Evolutionary conservation across 225 moss, liverwort and hornwort genomes (phyloP).

Genomic region (Pseudisothecium myosuroides): DNA sequence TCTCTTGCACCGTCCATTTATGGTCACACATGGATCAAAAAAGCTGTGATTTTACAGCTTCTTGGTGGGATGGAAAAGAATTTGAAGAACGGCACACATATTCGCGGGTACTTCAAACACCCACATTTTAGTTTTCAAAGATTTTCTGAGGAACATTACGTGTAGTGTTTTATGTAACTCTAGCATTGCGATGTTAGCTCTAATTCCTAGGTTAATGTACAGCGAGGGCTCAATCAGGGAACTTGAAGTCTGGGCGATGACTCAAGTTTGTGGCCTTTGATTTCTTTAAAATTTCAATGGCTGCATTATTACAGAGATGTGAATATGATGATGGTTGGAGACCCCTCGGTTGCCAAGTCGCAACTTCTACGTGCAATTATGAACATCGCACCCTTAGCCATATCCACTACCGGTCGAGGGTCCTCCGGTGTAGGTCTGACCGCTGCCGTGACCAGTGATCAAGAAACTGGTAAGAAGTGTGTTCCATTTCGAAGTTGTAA

Average conservation of each 20-base stretch:
- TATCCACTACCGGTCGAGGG: conserved; percentile 77
- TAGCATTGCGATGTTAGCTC: neutral
- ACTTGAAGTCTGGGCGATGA: neutral
- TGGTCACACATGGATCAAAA: conserved; percentile 86
- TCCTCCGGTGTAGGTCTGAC: conserved; percentile 84
- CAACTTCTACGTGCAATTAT: conserved; percentile 72
- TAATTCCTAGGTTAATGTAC: neutral
- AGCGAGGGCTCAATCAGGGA: neutral
- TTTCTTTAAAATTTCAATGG: neutral
- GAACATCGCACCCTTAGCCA: conserved; percentile 77
- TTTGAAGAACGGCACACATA: conserved; percentile 75
- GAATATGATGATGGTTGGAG: conserved; percentile 91
- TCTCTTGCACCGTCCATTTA: conserved; percentile 85
- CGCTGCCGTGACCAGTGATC: conserved; percentile 76
- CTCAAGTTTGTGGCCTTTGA: neutral
- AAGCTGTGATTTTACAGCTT: conserved; percentile 73
- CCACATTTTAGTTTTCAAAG: neutral
- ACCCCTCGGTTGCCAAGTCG: conserved; percentile 85
- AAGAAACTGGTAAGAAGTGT: conserved; percentile 60
- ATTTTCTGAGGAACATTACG: neutral
- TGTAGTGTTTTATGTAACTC: neutral
- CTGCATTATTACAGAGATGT: conserved; percentile 40
- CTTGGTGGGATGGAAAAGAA: conserved; percentile 83
- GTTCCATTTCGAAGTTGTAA: neutral
- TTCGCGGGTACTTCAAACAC: conserved; percentile 41